Evolutionary conservation across 1,284 basidiomycete genomes (phyloP), one percentile per base, ranked within the genome.

Genomic region (Rhodotorula sp.): DNA sequence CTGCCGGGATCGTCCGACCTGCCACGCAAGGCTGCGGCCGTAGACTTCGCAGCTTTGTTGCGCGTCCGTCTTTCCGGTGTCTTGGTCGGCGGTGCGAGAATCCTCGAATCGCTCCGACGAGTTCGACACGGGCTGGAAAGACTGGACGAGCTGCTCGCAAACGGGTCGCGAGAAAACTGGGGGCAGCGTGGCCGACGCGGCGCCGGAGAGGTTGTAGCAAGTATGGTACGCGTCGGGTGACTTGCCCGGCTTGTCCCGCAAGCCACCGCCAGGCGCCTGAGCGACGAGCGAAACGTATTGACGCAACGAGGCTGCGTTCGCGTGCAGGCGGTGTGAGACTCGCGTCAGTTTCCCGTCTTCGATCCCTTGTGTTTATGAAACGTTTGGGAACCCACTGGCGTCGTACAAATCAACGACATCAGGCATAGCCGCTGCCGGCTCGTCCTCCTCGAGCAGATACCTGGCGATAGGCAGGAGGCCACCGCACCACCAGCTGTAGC

Each of bases 401-500:
- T 83, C 82, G 73, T 81, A 84, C 15, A 84, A 69, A 52, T 78
- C 77, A 19, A 70, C 75, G 66, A 73, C 67, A 54, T 67, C 66
- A 43, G 71, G 75, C 19, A 77, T 77, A 31, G 76, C 76, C 8
- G 28, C 60, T 15, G 43, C 26, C 59, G 10, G 31, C 16, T 21
- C 34, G 4, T 21, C 28, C 52, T 78, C 77, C 50, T 65, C 74
- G 19, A 78, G 81, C 18, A 90, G 77, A 28, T 82, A 88, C 66
- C 91, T 90, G 0, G 97, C 82, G 16, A 97, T 83, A 0, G 87
- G 85, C 79, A 97, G 91, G n/a, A 90, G 86, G 0, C 95, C 95
- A 3, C 92, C 95, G 43, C 95, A 92, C 91, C 94, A 99, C 97
- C 97, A 99, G 47, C 91, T 89, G 81, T 99, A 99, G 82, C 97